Evolutionary conservation across 2,329 filamentous ascomycete species (phyloP), one percentile per base, ranked within the genome.

Genomic region (Mycocentrospora acerina): DNA sequence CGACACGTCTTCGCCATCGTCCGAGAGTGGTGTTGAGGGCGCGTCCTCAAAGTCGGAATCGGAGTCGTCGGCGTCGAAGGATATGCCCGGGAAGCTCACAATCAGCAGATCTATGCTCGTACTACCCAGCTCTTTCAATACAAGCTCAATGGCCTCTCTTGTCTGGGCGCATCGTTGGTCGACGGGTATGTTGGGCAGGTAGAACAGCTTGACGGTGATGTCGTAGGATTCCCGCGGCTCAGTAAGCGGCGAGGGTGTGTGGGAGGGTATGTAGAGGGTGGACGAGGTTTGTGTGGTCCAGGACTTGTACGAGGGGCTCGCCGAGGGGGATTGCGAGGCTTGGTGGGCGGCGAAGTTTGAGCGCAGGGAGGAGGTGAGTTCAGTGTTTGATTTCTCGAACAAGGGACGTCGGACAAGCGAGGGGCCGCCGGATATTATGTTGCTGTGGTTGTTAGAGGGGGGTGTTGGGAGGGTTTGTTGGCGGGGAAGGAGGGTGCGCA

Each of bases 131-230:
- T 95, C 88, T 63, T 85, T 86, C 50, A 85, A 75, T 8, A 97
- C 90, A 8, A 95, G 71, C 35, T 81, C 74, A 51, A 98, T 76
- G 1, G 93, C 91, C 60, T 94, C 86, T 38, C 78, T 71, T 7
- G 87, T 86, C 62, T 95, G 85, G 37, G 75, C 73, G 51, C 79
- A 80, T 43, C 91, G 81, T 49, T 82, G 71, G 13, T 77, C 75
- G 2, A 80, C 71, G 8, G 83, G 76, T 36, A 88, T 80, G 13
- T 79, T 80, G 3, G 89, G 86, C 18, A 97, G 78, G 68, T 93
- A 94, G 74, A 98, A 98, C 15, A 98, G 72, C 71, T 98, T 98
- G 45, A 93, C 85, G 1, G 91, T 96, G 59, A 96, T 90, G 62
- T 96, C 90, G 72, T 98, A 98, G 53, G 90, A 83, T 42, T 79